Evolutionary conservation across 2,329 filamentous ascomycete species (phyloP).

Genomic region (Capronia epimyces): DNA sequence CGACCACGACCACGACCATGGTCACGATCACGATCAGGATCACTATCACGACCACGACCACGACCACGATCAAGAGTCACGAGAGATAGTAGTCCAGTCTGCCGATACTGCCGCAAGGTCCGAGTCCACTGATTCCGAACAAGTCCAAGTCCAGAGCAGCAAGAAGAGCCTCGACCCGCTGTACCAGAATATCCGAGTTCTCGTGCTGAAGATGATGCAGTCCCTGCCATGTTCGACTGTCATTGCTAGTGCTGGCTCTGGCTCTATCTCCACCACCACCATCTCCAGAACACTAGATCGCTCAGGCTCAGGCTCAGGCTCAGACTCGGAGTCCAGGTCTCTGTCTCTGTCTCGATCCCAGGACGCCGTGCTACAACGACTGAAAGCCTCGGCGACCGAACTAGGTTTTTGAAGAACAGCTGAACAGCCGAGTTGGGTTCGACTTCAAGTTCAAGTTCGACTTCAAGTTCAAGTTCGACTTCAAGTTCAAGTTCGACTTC

Average conservation of each 20-base stretch:
- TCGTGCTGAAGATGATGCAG: slow-evolving; percentile 15
- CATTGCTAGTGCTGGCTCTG: neutral
- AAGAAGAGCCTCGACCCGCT: slow-evolving; percentile 7
- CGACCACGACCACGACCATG: neutral
- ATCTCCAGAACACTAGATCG: too few species aligned
- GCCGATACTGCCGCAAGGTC: too few species aligned
- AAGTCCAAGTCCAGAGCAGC: too few species aligned
- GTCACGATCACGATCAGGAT: too few species aligned
- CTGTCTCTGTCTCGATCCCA: too few species aligned
- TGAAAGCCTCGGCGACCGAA: slow-evolving; percentile 4
- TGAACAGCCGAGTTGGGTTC: neutral
- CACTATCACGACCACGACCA: neutral
- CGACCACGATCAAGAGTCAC: neutral
- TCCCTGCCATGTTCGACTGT: neutral
- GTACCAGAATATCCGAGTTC: slow-evolving; percentile 18
- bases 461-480: too few species aligned
- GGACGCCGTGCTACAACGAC: neutral
- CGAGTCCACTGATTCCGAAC: neutral
- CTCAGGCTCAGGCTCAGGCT: too few species aligned
- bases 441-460: neutral
- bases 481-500: too few species aligned
- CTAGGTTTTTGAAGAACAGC: neutral
- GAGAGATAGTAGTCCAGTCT: neutral
- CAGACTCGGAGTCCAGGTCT: too few species aligned
- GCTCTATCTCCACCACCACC: too few species aligned